Conservation (phyloP, 495 filamentous ascomycete species). For the Neurospora africana region DNA sequence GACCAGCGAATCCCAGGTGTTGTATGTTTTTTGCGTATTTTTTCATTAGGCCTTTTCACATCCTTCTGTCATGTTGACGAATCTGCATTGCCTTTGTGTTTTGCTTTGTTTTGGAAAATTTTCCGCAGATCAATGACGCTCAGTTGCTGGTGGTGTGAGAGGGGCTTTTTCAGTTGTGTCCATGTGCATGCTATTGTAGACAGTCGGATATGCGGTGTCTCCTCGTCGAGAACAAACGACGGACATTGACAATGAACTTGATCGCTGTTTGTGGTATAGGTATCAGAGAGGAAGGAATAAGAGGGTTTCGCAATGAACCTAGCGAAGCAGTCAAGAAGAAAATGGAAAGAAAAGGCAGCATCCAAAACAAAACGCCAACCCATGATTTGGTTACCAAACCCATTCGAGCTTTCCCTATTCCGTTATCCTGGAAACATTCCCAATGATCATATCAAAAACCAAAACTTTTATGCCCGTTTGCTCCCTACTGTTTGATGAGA, state of each 20-base stretch:
- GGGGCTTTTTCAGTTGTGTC: background rate
- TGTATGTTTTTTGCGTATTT: no score
- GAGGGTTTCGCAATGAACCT: background rate
- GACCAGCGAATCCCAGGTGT: conserved; percentile 22
- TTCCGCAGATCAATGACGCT: background rate
- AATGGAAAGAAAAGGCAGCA: background rate
- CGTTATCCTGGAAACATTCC: background rate
- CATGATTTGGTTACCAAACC: background rate
- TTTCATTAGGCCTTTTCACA: no score
- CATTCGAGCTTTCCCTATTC: background rate
- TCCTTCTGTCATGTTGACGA: background rate
- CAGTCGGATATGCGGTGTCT: background rate
- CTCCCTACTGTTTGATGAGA: background rate
- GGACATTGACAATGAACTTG: background rate
- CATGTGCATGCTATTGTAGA: background rate
- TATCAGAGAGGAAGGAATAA: background rate
- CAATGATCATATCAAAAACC: background rate
- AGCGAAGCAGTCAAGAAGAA: background rate
- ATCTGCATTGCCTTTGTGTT: background rate
- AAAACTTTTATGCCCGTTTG: background rate
- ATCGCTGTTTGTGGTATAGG: background rate
- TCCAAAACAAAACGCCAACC: background rate
- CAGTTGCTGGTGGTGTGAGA: background rate
- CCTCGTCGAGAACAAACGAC: background rate
- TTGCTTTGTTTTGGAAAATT: background rate